phyloP scores from a whole-genome alignment of 495 filamentous ascomycete species.

The Haplographium delicatum region DNA sequence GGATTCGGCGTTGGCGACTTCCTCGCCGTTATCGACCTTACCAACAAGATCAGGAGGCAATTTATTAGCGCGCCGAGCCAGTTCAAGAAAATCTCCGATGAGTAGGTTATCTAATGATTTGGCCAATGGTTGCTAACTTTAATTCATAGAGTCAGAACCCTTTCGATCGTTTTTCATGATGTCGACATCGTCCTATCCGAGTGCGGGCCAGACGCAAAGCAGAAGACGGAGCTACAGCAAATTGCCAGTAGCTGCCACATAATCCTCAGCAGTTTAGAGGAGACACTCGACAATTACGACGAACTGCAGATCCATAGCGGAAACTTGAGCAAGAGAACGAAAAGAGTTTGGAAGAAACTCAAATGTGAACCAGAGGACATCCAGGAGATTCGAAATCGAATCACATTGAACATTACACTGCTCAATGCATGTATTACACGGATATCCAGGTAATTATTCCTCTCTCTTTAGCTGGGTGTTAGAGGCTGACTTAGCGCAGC shows the following conservation, averaged over 20 bases:
- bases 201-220: not conserved
- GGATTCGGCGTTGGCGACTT: conserved; percentile 28
- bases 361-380: conserved; percentile 29
- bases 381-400: conserved; percentile 21
- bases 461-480: conserved; percentile 5
- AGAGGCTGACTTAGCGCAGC: conserved; percentile 5
- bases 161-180: conserved; percentile 26
- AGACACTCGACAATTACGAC: conserved; percentile 6
- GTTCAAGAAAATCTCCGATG: conserved; percentile 24
- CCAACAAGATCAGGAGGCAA: conserved; percentile 24
- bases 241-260: conserved; percentile 2
- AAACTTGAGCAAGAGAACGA: conserved; percentile 4
- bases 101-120: conserved; percentile 9
- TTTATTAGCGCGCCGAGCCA: conserved; percentile 26
- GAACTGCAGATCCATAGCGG: not conserved
- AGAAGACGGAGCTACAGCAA: conserved; percentile 9
- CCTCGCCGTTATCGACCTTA: conserved; percentile 23
- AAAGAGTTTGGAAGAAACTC: conserved; percentile 25
- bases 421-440: conserved; percentile 15
- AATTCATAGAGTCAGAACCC: conserved; percentile 15
- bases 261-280: conserved; percentile 1
- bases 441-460: conserved; percentile 1
- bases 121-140: conserved; percentile 2
- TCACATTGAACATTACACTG: conserved; percentile 20
- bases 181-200: conserved; percentile 15